phyloP scores from a whole-genome alignment of 768 basidiomycete species.

The Phaffia tasmanica region DNA sequence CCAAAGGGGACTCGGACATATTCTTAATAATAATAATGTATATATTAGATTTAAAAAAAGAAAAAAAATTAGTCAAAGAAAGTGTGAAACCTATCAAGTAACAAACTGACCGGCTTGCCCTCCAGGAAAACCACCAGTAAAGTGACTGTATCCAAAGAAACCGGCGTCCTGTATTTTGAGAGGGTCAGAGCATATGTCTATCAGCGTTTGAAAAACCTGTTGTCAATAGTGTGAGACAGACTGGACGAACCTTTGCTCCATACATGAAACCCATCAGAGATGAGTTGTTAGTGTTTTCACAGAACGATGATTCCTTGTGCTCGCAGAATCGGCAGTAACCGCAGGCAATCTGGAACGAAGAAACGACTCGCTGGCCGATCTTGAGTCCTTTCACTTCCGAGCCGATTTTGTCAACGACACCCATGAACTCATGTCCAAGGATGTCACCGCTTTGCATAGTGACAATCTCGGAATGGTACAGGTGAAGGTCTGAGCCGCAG shows the following conservation, averaged over 20 bases:
- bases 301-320: slow-evolving; percentile 60
- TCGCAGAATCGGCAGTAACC: slow-evolving; percentile 61
- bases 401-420: slow-evolving; percentile 55
- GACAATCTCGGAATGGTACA: slow-evolving; percentile 42
- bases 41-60: too few species aligned
- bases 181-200: slow-evolving; percentile 48
- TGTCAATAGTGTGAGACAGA: neutral
- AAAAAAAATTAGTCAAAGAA: slow-evolving; percentile 4
- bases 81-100: neutral
- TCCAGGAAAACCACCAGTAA: slow-evolving; percentile 61
- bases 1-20: slow-evolving; percentile 45
- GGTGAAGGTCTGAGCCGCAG: slow-evolving; percentile 54
- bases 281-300: slow-evolving; percentile 60
- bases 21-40: neutral
- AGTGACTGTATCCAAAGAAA: slow-evolving; percentile 55
- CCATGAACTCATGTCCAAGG: slow-evolving; percentile 42
- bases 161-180: slow-evolving; percentile 50
- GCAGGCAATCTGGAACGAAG: slow-evolving; percentile 66
- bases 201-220: slow-evolving; percentile 38
- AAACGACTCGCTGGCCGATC: slow-evolving; percentile 55
- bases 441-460: slow-evolving; percentile 62
- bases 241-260: neutral
- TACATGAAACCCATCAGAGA: slow-evolving; percentile 40
- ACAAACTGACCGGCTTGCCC: slow-evolving; percentile 52
- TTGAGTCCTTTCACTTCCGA: slow-evolving; percentile 52